Conservation (phyloP, 257 asterid species). For the Craterostigma plantagineum region DNA sequence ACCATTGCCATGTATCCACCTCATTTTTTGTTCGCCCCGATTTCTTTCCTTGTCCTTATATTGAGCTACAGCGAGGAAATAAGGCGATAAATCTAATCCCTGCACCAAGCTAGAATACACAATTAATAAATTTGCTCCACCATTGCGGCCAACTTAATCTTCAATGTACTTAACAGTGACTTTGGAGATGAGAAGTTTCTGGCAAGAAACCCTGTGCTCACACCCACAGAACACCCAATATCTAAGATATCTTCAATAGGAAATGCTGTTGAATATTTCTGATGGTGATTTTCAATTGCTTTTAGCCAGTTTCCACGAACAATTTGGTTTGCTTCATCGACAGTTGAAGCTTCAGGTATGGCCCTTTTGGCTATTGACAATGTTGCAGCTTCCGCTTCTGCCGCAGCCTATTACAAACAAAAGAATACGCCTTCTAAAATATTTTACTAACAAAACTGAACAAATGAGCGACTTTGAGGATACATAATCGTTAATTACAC, state of each 20-base stretch:
- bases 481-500: too few species aligned
- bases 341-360: conserved; percentile 60
- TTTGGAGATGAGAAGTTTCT: conserved; percentile 45
- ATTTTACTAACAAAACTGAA: too few species aligned
- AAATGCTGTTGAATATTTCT: conserved; percentile 25
- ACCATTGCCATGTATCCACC: conserved; percentile 78
- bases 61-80: conserved; percentile 80
- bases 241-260: conserved; percentile 44
- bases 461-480: too few species aligned
- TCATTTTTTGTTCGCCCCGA: conserved; percentile 20
- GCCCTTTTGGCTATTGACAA: conserved; percentile 75
- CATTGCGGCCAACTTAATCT: neutral
- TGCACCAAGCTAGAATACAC: conserved; percentile 13
- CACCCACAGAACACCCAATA: conserved; percentile 89
- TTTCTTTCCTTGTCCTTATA: conserved; percentile 40
- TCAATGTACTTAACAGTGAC: conserved; percentile 28
- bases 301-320: conserved; percentile 89
- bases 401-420: conserved; percentile 66
- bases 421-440: neutral
- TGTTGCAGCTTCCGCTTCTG: conserved; percentile 92
- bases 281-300: conserved; percentile 54
- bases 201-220: conserved; percentile 67
- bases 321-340: conserved; percentile 67
- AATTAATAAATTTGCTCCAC: neutral
- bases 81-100: conserved; percentile 88